Conservation (phyloP, 1,284 basidiomycete species). For the Tranzscheliella williamsii region DNA sequence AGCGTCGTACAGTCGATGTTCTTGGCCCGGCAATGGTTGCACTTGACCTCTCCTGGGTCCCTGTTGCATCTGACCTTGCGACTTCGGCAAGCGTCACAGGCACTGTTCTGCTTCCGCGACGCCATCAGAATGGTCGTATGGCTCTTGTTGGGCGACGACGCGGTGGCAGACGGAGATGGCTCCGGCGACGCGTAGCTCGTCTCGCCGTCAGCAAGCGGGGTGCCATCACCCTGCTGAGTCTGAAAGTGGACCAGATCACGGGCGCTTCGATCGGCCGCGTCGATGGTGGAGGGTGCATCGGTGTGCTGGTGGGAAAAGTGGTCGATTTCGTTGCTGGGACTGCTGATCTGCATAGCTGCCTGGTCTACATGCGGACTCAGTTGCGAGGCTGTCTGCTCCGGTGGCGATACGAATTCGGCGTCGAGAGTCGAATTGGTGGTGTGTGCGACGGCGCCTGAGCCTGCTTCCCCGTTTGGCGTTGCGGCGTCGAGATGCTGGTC, state of each 20-base stretch:
- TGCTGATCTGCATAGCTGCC: too few relatives aligned
- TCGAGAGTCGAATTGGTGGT: too few relatives aligned
- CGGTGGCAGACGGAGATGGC: conserved; percentile 4
- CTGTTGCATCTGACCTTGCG: conserved; percentile 50
- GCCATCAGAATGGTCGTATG: conserved; percentile 20
- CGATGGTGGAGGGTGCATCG: too few relatives aligned
- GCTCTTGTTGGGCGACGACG: conserved; percentile 14
- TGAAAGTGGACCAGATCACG: background rate
- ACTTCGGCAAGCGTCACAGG: conserved; percentile 50
- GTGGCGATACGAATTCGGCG: too few relatives aligned
- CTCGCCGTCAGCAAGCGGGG: conserved; percentile 1
- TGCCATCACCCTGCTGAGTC: too few relatives aligned
- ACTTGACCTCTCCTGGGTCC: conserved; percentile 41
- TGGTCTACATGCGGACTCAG: too few relatives aligned
- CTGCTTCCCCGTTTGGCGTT: too few relatives aligned
- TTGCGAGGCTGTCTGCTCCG: too few relatives aligned
- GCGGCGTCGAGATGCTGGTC: too few relatives aligned
- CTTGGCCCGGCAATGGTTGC: conserved; percentile 50
- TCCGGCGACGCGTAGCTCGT: conserved; percentile 9
- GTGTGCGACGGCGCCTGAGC: too few relatives aligned
- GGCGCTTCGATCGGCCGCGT: conserved; percentile 1
- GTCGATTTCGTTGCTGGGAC: too few relatives aligned
- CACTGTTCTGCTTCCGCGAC: conserved; percentile 50
- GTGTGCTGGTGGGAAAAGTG: too few relatives aligned
- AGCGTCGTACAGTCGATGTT: conserved; percentile 50